These are phyloP conservation scores for Plantago major DNA, from an alignment of 257 asterid species.

Conservation along the genomic window DNA sequence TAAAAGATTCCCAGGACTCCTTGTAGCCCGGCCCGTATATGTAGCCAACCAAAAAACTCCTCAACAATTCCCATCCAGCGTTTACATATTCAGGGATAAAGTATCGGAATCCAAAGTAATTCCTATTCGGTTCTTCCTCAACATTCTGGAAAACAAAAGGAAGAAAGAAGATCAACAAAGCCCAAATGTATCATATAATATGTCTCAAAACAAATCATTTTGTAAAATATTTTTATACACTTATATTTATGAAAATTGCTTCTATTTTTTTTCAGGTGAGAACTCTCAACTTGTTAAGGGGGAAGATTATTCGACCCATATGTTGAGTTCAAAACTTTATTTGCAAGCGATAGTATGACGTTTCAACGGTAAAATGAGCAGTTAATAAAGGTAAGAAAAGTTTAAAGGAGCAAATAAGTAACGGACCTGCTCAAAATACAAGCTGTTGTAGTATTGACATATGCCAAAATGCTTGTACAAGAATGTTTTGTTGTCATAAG, in stretches of 20 bases:
- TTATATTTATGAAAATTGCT: no score
- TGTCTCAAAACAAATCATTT: no score
- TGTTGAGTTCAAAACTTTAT: no score
- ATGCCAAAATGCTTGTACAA: conserved; percentile 86
- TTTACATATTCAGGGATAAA: conserved; percentile 61
- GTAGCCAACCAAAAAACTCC: conserved; percentile 51
- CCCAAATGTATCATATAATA: no score
- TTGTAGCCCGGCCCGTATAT: conserved; percentile 51
- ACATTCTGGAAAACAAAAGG: conserved; percentile 43
- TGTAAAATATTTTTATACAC: no score
- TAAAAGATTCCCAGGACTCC: conserved; percentile 71
- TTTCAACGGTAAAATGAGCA: no score
- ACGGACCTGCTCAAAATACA: conserved; percentile 60
- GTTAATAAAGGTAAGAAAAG: neutral
- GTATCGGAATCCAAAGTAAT: conserved; percentile 63
- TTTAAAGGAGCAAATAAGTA: neutral
- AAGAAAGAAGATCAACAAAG: neutral
- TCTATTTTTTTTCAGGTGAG: no score
- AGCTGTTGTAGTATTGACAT: conserved; percentile 75
- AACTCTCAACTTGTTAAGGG: no score
- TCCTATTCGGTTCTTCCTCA: conserved; percentile 74
- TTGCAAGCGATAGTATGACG: no score
- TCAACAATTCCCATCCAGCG: conserved; percentile 68
- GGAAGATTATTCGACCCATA: no score
- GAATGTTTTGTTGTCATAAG: conserved; percentile 77